Conservation (phyloP, 2,329 filamentous ascomycete species). For the Fusarium sp. region DNA sequence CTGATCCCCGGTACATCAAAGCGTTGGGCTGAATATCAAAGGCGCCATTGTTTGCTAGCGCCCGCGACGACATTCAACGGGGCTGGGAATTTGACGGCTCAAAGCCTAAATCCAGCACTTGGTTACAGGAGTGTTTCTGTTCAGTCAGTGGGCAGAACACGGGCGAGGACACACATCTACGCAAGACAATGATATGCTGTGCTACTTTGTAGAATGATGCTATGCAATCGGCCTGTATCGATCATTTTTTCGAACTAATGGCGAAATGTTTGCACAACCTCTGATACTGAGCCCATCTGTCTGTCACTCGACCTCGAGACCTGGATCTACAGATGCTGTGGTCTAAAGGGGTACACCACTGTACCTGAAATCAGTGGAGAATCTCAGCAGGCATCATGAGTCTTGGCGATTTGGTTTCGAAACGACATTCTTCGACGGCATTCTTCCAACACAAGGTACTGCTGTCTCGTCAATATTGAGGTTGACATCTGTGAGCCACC, state of each 20-base stretch:
- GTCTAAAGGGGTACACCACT: conserved; percentile 14
- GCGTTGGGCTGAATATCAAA: conserved; percentile 20
- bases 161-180: conserved; percentile 8
- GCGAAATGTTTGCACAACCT: conserved; percentile 8
- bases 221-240: not conserved
- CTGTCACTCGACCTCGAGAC: conserved; percentile 1
- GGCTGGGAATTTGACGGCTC: conserved; percentile 24
- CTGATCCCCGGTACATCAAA: conserved; percentile 35
- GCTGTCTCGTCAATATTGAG: conserved; percentile 17
- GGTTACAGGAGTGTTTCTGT: conserved; percentile 2
- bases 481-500: conserved; percentile 1
- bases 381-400: conserved; percentile 15
- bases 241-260: not conserved
- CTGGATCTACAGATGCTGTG: conserved; percentile 13
- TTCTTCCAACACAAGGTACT: not conserved
- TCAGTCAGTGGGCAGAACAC: not conserved
- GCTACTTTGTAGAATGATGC: conserved; percentile 11
- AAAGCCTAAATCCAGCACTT: conserved; percentile 18
- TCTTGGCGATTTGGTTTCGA: conserved; percentile 34
- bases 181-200: conserved; percentile 24
- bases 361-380: conserved; percentile 32
- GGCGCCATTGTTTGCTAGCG: conserved; percentile 40
- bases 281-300: not conserved
- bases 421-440: conserved; percentile 25
- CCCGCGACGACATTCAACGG: conserved; percentile 20